Evolutionary conservation across 2,329 filamentous ascomycete genomes (phyloP), one percentile per base, ranked within the genome.

Genomic region (Trichoderma breve): DNA sequence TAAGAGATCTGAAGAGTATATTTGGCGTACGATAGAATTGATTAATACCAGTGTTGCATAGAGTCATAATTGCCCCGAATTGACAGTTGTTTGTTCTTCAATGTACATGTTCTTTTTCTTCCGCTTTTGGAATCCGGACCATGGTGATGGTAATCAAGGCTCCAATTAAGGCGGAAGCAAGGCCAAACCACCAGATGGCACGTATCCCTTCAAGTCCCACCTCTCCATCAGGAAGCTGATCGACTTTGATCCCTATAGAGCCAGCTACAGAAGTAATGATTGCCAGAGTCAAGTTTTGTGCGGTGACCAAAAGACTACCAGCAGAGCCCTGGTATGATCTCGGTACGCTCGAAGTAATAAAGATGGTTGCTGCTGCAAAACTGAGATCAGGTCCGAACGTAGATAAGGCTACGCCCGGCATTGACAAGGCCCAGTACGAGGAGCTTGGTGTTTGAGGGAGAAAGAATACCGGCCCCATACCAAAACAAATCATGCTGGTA

Each of bases 141-240:
- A 60, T 43, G 2, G 53, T 68, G 4, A 68, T 43, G 8, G 65
- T 68, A 4, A 68, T 60, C 24, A 68, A 60, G 12, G 26, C 65
- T 9, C 65, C 53, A 9, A 36, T 28, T 12, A 58, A 11, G 7
- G 65, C 65, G 3, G 32, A 68, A 43, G 51, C 65, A 58, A 68
- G 34, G 11, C 65, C 51, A 58, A 68, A 68, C 65, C 65, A 68
- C 65, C 65, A 68, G 24, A 68, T 68, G 2, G 65, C 65, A 8
- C 65, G 32, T 2, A 68, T 68, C 1, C 65, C 65, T 28, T 58
- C 15, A 11, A 68, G 34, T 11, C 65, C 65, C 5, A 68, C 34
- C 65, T 68, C 65, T 21, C 65, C 65, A 43, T 55, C 36, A 24
- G 65, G 53, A 21, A 58, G 32, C 7, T 58, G 32, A 8, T 58